These are phyloP conservation scores for Pichia phayaonensis DNA, from an alignment of 805 yeast species.

Conservation along the genomic window DNA sequence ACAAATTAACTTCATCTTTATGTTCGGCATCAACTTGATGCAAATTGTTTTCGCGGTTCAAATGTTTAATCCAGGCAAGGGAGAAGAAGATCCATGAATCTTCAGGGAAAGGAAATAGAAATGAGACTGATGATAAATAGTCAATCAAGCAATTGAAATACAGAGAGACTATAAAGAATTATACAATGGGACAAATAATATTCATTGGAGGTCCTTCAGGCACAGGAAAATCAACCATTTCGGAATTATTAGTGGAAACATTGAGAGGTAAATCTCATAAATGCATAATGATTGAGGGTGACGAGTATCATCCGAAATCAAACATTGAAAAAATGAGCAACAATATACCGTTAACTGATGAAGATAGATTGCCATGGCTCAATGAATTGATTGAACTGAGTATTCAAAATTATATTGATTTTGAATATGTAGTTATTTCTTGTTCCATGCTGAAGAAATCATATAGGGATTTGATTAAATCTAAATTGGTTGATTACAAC, in stretches of 20 bases:
- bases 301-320: conserved; percentile 56
- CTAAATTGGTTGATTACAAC: conserved; percentile 22
- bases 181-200: conserved; percentile 13
- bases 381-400: conserved; percentile 37
- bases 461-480: conserved; percentile 60
- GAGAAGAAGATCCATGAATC: too few relatives aligned
- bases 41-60: too few relatives aligned
- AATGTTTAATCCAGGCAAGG: too few relatives aligned
- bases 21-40: too few relatives aligned
- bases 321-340: conserved; percentile 78
- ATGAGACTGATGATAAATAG: background rate
- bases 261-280: conserved; percentile 33
- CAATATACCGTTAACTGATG: conserved; percentile 79
- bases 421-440: conserved; percentile 46
- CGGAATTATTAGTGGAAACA: conserved; percentile 37
- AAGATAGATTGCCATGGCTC: conserved; percentile 92
- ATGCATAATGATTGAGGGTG: conserved; percentile 61
- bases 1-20: too few relatives aligned
- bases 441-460: conserved; percentile 78
- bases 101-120: too few relatives aligned
- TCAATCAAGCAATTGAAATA: too few relatives aligned
- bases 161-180: too few relatives aligned
- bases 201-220: conserved; percentile 96
- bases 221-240: conserved; percentile 86
- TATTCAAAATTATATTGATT: conserved; percentile 29